These are phyloP conservation scores for Wickerhamiella lipophila DNA, from an alignment of 805 yeast species.

Conservation along the genomic window DNA sequence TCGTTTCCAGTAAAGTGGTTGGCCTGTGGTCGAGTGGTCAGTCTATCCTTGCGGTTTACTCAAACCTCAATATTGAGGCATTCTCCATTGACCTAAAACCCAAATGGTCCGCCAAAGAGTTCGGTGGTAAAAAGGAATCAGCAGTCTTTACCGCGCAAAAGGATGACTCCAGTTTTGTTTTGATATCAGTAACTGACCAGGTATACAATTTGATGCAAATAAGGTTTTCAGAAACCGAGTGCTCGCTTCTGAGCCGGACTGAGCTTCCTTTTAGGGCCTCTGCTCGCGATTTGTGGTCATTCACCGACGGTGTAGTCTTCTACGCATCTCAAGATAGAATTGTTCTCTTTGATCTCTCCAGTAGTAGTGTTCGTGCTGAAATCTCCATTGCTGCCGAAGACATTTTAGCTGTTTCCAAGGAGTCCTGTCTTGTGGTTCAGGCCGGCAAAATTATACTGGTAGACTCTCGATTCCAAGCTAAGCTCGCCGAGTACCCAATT, in stretches of 20 bases:
- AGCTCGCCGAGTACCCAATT: constrained; percentile 12
- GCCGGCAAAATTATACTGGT: constrained; percentile 9
- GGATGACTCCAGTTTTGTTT: constrained; percentile 1
- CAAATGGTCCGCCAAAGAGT: constrained; percentile 6
- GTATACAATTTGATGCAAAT: background rate
- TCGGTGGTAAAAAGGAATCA: background rate
- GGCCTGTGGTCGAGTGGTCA: constrained; percentile 10
- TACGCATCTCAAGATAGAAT: background rate
- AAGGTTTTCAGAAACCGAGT: background rate
- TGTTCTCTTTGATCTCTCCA: background rate
- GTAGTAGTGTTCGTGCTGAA: background rate
- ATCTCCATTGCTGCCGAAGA: background rate
- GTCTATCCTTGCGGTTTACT: constrained; percentile 7
- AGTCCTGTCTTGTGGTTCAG: background rate
- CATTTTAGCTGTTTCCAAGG: background rate
- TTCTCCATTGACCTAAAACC: constrained; percentile 3
- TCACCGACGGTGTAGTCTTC: background rate
- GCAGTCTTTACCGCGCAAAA: constrained; percentile 9
- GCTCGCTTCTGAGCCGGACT: background rate
- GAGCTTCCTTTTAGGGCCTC: background rate
- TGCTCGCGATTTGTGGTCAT: background rate
- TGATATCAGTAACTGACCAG: background rate
- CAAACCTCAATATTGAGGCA: constrained; percentile 4
- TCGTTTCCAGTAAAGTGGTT: constrained; percentile 12
- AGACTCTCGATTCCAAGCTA: constrained; percentile 18